Percentiles rank a stretch among this genome's conserved stretches.
phyloP scores from a whole-genome alignment of 1,284 basidiomycete genomes.

The Chalciporus piperatoides region DNA sequence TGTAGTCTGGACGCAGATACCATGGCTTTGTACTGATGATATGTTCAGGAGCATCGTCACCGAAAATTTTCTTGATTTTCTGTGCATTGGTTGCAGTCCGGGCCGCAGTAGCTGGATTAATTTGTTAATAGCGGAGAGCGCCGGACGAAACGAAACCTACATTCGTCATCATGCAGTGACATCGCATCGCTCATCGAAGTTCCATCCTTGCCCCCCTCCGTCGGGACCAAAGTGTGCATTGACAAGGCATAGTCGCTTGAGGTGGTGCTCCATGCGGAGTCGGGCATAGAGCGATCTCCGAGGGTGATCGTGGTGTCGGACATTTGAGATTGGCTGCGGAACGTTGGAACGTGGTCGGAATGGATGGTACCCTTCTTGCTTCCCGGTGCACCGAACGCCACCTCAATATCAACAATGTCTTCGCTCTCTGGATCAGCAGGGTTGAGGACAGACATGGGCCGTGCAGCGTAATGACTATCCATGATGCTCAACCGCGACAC shows the following conservation, averaged over 20 bases:
- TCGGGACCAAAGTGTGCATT: slow-evolving; percentile 22
- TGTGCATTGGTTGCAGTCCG: slow-evolving; percentile 40
- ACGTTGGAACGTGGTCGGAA: slow-evolving; percentile 26
- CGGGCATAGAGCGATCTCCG: slow-evolving; percentile 25
- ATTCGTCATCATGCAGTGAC: slow-evolving; percentile 34
- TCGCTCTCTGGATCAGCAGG: slow-evolving; percentile 43
- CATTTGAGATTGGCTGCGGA: slow-evolving; percentile 35
- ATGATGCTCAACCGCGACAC: slow-evolving; percentile 64
- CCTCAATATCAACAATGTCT: slow-evolving; percentile 61
- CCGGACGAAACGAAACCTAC: slow-evolving; percentile 27
- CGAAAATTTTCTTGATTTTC: slow-evolving; percentile 75
- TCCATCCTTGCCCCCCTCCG: slow-evolving; percentile 21
- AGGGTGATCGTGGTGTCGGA: slow-evolving; percentile 35
- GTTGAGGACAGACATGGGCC: slow-evolving; percentile 36
- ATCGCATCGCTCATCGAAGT: slow-evolving; percentile 23
- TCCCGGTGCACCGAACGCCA: slow-evolving; percentile 43
- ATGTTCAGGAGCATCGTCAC: slow-evolving; percentile 59
- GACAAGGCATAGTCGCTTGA: slow-evolving; percentile 29
- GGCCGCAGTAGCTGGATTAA: slow-evolving; percentile 20
- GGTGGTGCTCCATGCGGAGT: slow-evolving; percentile 16
- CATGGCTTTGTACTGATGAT: slow-evolving; percentile 67
- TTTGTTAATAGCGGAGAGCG: slow-evolving; percentile 9
- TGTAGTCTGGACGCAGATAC: slow-evolving; percentile 83
- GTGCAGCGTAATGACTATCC: slow-evolving; percentile 44
- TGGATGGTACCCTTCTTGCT: slow-evolving; percentile 24